Evolutionary conservation across 1,139 yeast species (phyloP).

Genomic region (Pichia sp.): DNA sequence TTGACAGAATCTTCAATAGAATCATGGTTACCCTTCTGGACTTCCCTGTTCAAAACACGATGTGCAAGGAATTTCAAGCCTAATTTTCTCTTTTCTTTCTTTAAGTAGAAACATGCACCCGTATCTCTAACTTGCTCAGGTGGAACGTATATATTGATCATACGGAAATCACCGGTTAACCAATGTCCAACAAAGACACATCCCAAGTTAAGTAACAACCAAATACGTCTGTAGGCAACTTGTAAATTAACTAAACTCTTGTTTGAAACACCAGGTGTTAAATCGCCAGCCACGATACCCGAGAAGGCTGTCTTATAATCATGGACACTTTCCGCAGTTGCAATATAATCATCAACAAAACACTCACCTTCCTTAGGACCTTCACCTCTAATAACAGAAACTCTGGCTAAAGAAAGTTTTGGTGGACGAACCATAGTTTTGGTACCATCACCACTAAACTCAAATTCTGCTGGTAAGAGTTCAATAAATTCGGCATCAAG

Average conservation of each 20-base stretch:
- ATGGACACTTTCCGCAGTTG: slow-evolving; percentile 65
- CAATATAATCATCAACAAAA: slow-evolving; percentile 91
- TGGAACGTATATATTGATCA: slow-evolving; percentile 90
- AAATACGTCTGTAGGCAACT: slow-evolving; percentile 81
- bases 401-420: slow-evolving; percentile 77
- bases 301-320: slow-evolving; percentile 90
- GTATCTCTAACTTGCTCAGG: slow-evolving; percentile 85
- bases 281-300: slow-evolving; percentile 91
- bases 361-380: slow-evolving; percentile 70
- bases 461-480: slow-evolving; percentile 75
- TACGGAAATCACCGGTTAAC: slow-evolving; percentile 83
- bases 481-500: slow-evolving; percentile 97
- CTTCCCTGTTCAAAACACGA: slow-evolving; percentile 67
- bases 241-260: slow-evolving; percentile 77
- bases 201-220: slow-evolving; percentile 86
- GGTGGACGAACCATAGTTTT: slow-evolving; percentile 70
- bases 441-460: slow-evolving; percentile 69
- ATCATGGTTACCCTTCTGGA: slow-evolving; percentile 93
- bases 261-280: slow-evolving; percentile 66
- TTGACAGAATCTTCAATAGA: slow-evolving; percentile 95
- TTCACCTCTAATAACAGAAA: slow-evolving; percentile 82
- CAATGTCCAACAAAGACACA: slow-evolving; percentile 97
- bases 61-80: slow-evolving; percentile 91
- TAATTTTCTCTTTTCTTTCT: slow-evolving; percentile 69
- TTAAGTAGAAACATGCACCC: slow-evolving; percentile 69